Base-by-base conservation (phyloP, 352 stramenopile species). In the Phytopythium mirpurense region DNA sequence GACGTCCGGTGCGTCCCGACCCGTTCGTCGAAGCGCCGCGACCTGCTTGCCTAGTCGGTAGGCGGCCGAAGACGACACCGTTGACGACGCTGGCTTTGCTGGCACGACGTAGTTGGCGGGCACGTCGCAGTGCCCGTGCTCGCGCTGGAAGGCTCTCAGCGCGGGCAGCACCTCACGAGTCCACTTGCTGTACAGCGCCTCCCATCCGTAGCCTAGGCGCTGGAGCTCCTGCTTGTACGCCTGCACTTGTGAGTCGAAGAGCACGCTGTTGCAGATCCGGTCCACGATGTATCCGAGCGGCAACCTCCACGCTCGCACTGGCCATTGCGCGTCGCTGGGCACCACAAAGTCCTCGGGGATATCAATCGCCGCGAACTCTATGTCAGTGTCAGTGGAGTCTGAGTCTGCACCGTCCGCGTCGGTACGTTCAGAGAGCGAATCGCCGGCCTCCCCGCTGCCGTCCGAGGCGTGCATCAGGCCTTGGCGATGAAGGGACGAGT, bases 81-180 rank as follows among this genome's bases (percentile, higher is more conserved):
- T 3, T 4, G n/a, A 37, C 2, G 45, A 51, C 9, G 11, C n/a
- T 4, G 29, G 2, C 37, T 29, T 59, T 5, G 44, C 41, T 3
- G 67, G 61, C 38, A 72, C 83, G 29, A 93, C 65, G 48, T 88
- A 78, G 70, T 62, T 70, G 42, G 51, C 58, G n/a, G 90, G 86
- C 12, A 98, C 88, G 51, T 96, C 75, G 43, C 96, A 84, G 66
- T 98, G 85, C 19, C 78, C 79, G 56, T 91, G 83, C 31, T 94
- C 59, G 37, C 81, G 60, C 34, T 93, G 88, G 69, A 96, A 98
- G 2, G 61, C 57, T 31, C 78, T 37, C 35, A 98, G 69, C 3
- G 87, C 87, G 35, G 82, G 72, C 32, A 90, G 38, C 19, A 87
- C 49, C 24, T 76, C 61, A 56, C 75, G 77, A 1, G 63, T 59